A percentile compares a stretch with the other conserved stretches of the same genome.
Evolutionary conservation across 768 basidiomycete species (phyloP).

Genomic region (Cystofilobasidium capitatum): DNA sequence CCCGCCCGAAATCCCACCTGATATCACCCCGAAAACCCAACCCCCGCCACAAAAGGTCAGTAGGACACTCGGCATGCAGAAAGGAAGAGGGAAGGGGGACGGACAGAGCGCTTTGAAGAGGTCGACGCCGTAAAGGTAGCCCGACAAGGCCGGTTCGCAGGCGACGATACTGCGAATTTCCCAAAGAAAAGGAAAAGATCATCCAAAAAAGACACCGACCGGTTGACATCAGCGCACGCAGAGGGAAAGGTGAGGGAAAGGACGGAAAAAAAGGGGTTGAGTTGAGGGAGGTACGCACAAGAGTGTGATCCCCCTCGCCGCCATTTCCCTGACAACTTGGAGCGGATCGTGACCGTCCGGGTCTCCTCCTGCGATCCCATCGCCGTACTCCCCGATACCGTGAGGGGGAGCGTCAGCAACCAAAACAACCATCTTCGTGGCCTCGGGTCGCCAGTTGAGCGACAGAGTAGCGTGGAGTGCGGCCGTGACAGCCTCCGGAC

Average conservation of each 20-base stretch:
- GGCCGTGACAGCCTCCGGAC: slow-evolving; percentile 24
- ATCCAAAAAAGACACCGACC: not conserved
- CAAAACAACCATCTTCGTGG: slow-evolving; percentile 26
- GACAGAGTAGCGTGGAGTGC: slow-evolving; percentile 7
- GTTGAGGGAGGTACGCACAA: too few relatives aligned
- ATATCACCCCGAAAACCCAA: not conserved
- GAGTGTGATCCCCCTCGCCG: slow-evolving; percentile 19
- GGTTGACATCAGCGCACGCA: too few relatives aligned
- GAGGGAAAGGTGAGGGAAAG: not conserved
- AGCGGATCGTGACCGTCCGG: slow-evolving; percentile 26
- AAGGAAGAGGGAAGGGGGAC: not conserved
- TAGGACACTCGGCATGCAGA: not conserved
- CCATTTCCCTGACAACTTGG: slow-evolving; percentile 24
- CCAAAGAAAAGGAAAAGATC: too few relatives aligned
- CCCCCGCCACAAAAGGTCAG: too few relatives aligned
- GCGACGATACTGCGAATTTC: slow-evolving; percentile 23
- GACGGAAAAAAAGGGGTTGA: too few relatives aligned
- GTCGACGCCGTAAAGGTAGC: slow-evolving; percentile 22
- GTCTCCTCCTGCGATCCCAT: slow-evolving; percentile 18
- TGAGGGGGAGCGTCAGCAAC: slow-evolving; percentile 25
- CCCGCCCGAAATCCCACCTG: slow-evolving; percentile 20
- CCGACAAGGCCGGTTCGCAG: slow-evolving; percentile 24
- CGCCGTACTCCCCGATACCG: slow-evolving; percentile 25
- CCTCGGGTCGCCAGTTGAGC: slow-evolving; percentile 17
- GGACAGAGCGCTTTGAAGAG: slow-evolving; percentile 25